A percentile compares a stretch with the other conserved stretches of the same genome.
Conservation (phyloP, 345 rosid genomes). For the Trapa incisa region DNA sequence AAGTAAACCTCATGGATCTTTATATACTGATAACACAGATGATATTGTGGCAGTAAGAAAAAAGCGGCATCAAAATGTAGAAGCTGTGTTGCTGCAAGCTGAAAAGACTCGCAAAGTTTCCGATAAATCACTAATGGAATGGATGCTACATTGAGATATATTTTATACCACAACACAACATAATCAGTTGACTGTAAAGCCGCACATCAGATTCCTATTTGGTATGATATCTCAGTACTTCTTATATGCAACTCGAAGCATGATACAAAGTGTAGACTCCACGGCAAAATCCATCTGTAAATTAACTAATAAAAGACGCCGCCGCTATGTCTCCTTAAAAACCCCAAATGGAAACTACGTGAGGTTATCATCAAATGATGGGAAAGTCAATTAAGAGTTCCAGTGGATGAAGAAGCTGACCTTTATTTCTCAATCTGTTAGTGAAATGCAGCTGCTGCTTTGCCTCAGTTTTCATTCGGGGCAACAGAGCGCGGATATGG, state of each 20-base stretch:
- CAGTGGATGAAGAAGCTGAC: constrained; percentile 5
- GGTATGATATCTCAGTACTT: not conserved
- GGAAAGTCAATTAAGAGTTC: not conserved
- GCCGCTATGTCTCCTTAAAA: not conserved
- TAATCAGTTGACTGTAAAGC: not conserved
- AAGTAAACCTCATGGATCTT: not conserved
- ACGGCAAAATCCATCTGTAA: not conserved
- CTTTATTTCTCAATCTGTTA: constrained; percentile 3
- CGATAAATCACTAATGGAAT: not conserved
- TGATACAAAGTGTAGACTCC: not conserved
- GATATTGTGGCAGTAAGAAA: not conserved
- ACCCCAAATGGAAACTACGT: not conserved
- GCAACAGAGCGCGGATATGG: constrained; percentile 43
- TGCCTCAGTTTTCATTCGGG: constrained; percentile 35
- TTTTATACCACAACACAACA: not conserved
- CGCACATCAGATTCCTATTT: not conserved
- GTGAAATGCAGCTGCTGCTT: constrained; percentile 1
- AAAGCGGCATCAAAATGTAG: not conserved
- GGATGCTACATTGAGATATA: not conserved
- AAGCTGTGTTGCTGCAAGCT: not conserved
- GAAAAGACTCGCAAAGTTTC: not conserved
- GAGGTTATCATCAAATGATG: not conserved
- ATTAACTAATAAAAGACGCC: not conserved
- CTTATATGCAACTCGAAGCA: not conserved
- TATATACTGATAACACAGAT: not conserved